phyloP scores from a whole-genome alignment of 345 rosid species.

The Syzygium oleosum region DNA sequence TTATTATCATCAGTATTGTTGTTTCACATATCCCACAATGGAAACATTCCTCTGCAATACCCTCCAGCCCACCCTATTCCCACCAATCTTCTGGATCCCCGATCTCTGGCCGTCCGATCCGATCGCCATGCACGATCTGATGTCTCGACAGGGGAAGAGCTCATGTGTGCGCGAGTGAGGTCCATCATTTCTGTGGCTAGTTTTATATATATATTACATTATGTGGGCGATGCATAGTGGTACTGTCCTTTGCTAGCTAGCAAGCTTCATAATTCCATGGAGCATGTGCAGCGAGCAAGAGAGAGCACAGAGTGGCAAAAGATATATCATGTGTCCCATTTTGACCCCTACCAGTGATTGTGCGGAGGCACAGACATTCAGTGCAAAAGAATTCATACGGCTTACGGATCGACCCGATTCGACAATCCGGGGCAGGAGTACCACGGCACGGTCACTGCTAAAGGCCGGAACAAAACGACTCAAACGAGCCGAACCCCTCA shows the following conservation, averaged over 20 bases:
- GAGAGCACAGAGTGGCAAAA: not conserved
- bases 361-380: not conserved
- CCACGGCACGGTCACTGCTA: not conserved
- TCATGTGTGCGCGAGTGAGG: not conserved
- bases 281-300: not conserved
- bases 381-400: not conserved
- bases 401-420: not conserved
- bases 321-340: not conserved
- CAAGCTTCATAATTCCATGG: not conserved
- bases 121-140: not conserved
- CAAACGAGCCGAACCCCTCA: not conserved
- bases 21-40: not conserved
- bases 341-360: not conserved
- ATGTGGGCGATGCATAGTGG: not conserved
- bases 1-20: not conserved
- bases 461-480: not conserved
- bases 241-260: not conserved
- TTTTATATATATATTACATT: not conserved
- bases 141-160: not conserved
- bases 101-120: not conserved
- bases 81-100: not conserved
- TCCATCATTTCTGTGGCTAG: not conserved
- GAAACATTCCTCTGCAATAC: conserved; percentile 5
- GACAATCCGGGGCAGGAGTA: not conserved
- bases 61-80: not conserved